Evolutionary conservation across 352 stramenopile species (phyloP).

Genomic region (Pythium oligandrum): DNA sequence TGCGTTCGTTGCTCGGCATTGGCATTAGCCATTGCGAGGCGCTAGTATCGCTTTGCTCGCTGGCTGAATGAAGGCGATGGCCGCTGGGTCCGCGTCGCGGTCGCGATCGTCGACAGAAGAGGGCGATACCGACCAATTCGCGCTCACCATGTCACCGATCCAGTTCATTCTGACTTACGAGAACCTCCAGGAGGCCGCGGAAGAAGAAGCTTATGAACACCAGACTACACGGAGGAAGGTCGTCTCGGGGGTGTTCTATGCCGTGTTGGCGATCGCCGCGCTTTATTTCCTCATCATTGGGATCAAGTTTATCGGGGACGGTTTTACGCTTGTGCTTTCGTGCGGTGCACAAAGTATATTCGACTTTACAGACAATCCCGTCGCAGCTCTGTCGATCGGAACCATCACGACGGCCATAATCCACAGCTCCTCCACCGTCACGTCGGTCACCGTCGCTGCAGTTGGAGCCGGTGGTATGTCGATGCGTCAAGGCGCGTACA

Average conservation of each 20-base stretch:
- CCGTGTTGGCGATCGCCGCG: slow-evolving; percentile 30
- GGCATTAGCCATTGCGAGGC: too few species aligned
- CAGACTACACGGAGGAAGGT: slow-evolving; percentile 8
- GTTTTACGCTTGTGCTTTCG: slow-evolving; percentile 64
- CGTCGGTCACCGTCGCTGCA: slow-evolving; percentile 70
- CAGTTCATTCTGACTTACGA: slow-evolving; percentile 22
- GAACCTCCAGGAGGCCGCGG: slow-evolving; percentile 17
- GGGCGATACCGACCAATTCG: background rate
- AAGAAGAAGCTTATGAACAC: slow-evolving; percentile 15
- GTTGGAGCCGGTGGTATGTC: slow-evolving; percentile 63
- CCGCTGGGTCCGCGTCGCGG: slow-evolving; percentile 7
- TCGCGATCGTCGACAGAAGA: slow-evolving; percentile 5
- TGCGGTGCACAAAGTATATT: slow-evolving; percentile 69
- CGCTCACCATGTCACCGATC: slow-evolving; percentile 5
- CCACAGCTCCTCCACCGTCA: slow-evolving; percentile 76
- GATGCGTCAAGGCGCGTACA: slow-evolving; percentile 82
- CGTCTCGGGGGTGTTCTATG: slow-evolving; percentile 1
- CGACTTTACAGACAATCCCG: slow-evolving; percentile 61
- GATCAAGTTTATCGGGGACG: slow-evolving; percentile 71
- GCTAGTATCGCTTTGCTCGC: too few species aligned
- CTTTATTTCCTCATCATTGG: slow-evolving; percentile 84
- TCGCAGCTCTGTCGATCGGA: slow-evolving; percentile 74
- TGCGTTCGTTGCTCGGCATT: too few species aligned
- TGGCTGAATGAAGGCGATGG: slow-evolving; percentile 10
- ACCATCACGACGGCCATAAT: slow-evolving; percentile 68